Conservation (phyloP, 2,329 filamentous ascomycete genomes). For the Grosmannia serpens region DNA sequence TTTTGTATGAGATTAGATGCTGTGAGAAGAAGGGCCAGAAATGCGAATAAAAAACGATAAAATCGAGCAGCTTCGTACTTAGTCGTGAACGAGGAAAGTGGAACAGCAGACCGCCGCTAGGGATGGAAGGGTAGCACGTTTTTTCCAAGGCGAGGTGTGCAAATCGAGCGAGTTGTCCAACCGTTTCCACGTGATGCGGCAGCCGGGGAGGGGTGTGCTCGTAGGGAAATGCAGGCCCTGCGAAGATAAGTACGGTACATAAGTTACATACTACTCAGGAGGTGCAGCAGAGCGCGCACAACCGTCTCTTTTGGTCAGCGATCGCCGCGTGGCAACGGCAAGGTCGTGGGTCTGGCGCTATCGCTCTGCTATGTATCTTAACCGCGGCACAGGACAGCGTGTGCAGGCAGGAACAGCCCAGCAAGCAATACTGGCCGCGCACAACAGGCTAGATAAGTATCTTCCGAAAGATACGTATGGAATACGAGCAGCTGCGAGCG, state of each 20-base stretch:
- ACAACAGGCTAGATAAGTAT: too few relatives aligned
- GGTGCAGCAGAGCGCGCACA: neutral
- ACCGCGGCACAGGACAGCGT: neutral
- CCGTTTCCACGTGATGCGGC: conserved; percentile 2
- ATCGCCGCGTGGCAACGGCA: conserved; percentile 5
- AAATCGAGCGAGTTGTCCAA: neutral
- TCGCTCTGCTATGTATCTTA: neutral
- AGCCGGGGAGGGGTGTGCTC: neutral
- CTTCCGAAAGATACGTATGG: neutral
- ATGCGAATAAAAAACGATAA: neutral
- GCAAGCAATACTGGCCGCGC: too few relatives aligned
- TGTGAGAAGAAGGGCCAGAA: neutral
- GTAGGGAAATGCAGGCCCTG: neutral
- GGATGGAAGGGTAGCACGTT: conserved; percentile 14
- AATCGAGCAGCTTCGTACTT: neutral
- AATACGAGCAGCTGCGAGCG: neutral
- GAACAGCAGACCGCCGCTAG: conserved; percentile 9
- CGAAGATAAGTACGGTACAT: neutral
- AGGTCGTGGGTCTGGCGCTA: neutral
- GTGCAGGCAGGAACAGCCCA: too few relatives aligned
- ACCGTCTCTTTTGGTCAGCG: neutral
- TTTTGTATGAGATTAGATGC: neutral
- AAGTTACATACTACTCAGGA: neutral
- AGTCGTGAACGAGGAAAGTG: conserved; percentile 2
- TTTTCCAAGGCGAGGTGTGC: conserved; percentile 2